Base-by-base conservation (phyloP, 108 stramenopile species). In the Conticribra guillardii region DNA sequence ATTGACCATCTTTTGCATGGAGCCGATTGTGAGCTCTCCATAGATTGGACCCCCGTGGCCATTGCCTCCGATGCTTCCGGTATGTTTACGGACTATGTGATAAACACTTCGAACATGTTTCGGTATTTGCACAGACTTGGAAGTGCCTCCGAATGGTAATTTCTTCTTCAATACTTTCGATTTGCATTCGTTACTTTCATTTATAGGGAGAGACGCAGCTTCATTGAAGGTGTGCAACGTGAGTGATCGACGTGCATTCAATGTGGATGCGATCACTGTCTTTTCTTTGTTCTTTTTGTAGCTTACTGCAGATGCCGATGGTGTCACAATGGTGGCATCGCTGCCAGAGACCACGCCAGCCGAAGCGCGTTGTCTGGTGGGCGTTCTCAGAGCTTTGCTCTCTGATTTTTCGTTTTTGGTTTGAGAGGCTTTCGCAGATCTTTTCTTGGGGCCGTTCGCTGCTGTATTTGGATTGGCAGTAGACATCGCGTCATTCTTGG, bases 31-130 rank as follows among this genome's bases (percentile, higher is more conserved):
- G 17, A 97, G 79, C 80, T 98, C 98, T 2, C 98, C 98, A 64
- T 98, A 98, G 64, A 98, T 97, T 7, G 96, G 89, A 11, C 98
- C 98, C 34, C 84, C 87, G 33, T 80, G 73, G 37, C 86, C 94
- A 68, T 97, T 97, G 11, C 97, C 97, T 28, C 97, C 97, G 53
- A 97, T 84, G 16, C 86, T 76, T 5, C 97, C 96, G 8, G 96
- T 97, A 52, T 82, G 62, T 57, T 87, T 91, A 18, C 79, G 73
- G 45, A 97, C 80, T 2, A 90, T 76, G 30, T 67, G 67, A 56
- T 94, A 91, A 1, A 85, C 84, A 22, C 54, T 32, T 55, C 70
- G 60, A 4, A 88, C 86, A 26, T 87, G 88, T 41, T 64, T 56
- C 24, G 63, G 67, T 30, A 82, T 65, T 16, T 59, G 64, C 9